Evolutionary conservation across 2,329 filamentous ascomycete species (phyloP), one percentile per base, ranked within the genome.

Genomic region (Fusarium devonianum): DNA sequence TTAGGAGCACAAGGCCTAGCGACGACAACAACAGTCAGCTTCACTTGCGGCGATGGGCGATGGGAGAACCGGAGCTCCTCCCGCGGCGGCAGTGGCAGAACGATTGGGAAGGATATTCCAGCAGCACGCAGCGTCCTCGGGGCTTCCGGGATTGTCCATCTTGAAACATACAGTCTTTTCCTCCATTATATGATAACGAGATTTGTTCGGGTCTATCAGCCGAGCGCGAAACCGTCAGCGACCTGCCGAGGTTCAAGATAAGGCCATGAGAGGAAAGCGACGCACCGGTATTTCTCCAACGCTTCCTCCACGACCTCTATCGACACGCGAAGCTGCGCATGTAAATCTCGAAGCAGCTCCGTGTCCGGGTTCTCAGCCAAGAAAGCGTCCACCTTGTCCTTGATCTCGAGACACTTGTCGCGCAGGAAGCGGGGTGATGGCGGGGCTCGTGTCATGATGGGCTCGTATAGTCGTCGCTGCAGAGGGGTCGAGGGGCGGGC

Each of bases 161-260:
- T n/a, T n/a, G 8, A 17, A 13, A 60, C 56, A 32, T 38, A 59
- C 56, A 97, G 79, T 97, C 94, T 73, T 99, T 99, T 53, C 94
- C 94, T 68, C 94, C 94, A 66, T 99, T 99, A 75, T 97, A 99
- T 47, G 93, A 96, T 58, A 97, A 79, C 5, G 92, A 91, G 53
- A 97, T 81, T 68, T 95, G 82, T 49, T 87, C 80, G 55, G 88
- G 82, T 49, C 90, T 94, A 64, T 52, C 33, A 33, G 29, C 22
- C 25, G 36, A n/a, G n/a, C 44, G 19, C 19, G 34, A n/a, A 13
- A 25, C 22, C 12, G 38, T 58, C 46, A 65, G 56, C 37, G 26
- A 35, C 38, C 23, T 18, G 18, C 32, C 14, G 9, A 10, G 30
- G 7, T 16, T 16, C 33, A 12, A 44, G 23, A 26, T 26, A 26